A percentile compares a stretch with the other conserved stretches of the same genome.
Evolutionary conservation across 352 stramenopile genomes (phyloP).

Genomic region (Globisporangium paddicum): DNA sequence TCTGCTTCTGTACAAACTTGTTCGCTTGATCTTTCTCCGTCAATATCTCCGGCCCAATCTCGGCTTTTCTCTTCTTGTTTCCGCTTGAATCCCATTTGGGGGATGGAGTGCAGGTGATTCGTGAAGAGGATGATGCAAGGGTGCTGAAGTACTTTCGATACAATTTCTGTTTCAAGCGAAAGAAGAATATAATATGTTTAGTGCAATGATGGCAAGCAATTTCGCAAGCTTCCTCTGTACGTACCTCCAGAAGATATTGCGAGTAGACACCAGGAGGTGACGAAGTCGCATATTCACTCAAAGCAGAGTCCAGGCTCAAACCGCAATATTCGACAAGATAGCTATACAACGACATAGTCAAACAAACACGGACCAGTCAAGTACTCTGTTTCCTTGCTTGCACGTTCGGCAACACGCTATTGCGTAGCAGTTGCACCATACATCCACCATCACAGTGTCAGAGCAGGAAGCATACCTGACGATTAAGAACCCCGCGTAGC

Average conservation of each 20-base stretch:
- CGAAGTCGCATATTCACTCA: conserved; percentile 56
- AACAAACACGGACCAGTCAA: conserved; percentile 2
- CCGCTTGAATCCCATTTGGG: conserved; percentile 64
- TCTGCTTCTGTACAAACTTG: conserved; percentile 55
- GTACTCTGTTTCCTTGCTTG: neutral
- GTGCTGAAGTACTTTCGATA: conserved; percentile 82
- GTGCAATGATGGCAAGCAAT: neutral
- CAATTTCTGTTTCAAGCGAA: conserved; percentile 29
- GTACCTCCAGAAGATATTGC: conserved; percentile 61
- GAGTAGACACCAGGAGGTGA: conserved; percentile 64
- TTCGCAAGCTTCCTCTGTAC: neutral
- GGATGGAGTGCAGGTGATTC: conserved; percentile 40
- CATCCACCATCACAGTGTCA: neutral
- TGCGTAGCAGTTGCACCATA: neutral
- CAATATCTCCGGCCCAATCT: conserved; percentile 55
- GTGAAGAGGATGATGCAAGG: conserved; percentile 41
- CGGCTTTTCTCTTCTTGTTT: conserved; percentile 30
- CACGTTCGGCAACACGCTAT: neutral
- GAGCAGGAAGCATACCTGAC: conserved; percentile 39
- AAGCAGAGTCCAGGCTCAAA: conserved; percentile 49
- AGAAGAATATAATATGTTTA: conserved; percentile 2
- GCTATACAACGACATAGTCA: conserved; percentile 15
- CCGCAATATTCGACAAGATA: conserved; percentile 72
- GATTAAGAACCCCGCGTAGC: conserved; percentile 70
- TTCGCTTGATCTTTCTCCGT: conserved; percentile 59